Evolutionary conservation across 2,329 filamentous ascomycete genomes (phyloP).

Genomic region (Epichloe elymi): DNA sequence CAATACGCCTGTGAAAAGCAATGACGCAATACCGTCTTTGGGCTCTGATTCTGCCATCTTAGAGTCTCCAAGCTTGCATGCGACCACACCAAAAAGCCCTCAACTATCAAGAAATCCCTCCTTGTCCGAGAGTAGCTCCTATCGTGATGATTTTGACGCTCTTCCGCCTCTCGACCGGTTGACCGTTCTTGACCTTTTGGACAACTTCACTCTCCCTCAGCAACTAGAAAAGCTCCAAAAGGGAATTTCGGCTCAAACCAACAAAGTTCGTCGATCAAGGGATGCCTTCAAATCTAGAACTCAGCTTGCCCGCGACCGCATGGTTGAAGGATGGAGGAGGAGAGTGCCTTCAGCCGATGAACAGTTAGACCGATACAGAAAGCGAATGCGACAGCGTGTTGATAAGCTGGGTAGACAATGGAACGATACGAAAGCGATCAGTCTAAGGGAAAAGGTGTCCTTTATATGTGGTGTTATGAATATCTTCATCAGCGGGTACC

Average conservation of each 20-base stretch:
- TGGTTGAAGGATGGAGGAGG: constrained; percentile 86
- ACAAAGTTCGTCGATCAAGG: constrained; percentile 72
- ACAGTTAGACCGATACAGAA: constrained; percentile 80
- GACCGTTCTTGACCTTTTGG: constrained; percentile 82
- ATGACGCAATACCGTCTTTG: constrained; percentile 26
- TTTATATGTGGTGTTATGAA: constrained; percentile 96
- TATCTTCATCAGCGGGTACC: constrained; percentile 90
- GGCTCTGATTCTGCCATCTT: constrained; percentile 28
- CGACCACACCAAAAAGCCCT: constrained; percentile 34
- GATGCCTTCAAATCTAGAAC: constrained; percentile 67
- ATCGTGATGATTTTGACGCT: constrained; percentile 76
- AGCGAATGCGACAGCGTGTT: constrained; percentile 77
- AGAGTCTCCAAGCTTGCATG: constrained; percentile 39
- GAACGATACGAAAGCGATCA: constrained; percentile 83
- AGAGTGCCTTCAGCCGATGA: constrained; percentile 80
- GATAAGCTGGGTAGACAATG: constrained; percentile 74
- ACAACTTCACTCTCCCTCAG: constrained; percentile 83
- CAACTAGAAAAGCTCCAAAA: constrained; percentile 84
- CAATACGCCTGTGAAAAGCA: constrained; percentile 30
- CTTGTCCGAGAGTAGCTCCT: constrained; percentile 73
- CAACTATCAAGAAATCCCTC: constrained; percentile 63
- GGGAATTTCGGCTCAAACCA: constrained; percentile 67
- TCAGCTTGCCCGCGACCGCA: constrained; percentile 68
- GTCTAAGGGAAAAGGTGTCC: constrained; percentile 85
- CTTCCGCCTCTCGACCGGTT: constrained; percentile 82